Conservation (phyloP, 768 basidiomycete genomes). For the Kondoa subrosea region DNA sequence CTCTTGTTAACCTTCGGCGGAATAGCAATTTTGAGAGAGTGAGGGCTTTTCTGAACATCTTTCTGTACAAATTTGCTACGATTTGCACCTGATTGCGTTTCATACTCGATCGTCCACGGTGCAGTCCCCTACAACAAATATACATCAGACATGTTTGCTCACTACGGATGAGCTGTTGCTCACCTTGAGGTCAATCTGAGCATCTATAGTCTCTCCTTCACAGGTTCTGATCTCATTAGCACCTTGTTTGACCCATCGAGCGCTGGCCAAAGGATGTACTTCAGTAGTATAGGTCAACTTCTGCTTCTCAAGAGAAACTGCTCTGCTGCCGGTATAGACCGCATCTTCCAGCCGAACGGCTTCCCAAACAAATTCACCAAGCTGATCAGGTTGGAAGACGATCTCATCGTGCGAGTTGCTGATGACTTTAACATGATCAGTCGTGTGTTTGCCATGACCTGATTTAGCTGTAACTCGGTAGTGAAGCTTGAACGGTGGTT, state of each 20-base stretch:
- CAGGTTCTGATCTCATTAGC: conserved; percentile 41
- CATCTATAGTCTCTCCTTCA: conserved; percentile 41
- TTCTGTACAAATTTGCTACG: conserved; percentile 39
- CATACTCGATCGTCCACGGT: conserved; percentile 74
- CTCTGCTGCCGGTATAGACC: conserved; percentile 55
- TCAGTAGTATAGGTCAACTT: conserved; percentile 39
- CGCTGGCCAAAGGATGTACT: conserved; percentile 44
- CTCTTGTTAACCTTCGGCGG: conserved; percentile 19
- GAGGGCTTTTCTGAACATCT: conserved; percentile 17
- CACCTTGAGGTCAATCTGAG: conserved; percentile 68
- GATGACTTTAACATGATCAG: conserved; percentile 39
- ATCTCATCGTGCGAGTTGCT: conserved; percentile 59
- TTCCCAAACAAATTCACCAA: conserved; percentile 72
- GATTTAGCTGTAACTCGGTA: conserved; percentile 45
- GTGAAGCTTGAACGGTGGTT: conserved; percentile 69
- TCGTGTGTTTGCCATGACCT: conserved; percentile 42
- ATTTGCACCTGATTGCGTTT: conserved; percentile 39
- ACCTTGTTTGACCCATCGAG: conserved; percentile 32
- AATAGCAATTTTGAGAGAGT: conserved; percentile 23
- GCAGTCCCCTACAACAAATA: conserved; percentile 55
- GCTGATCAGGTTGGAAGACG: conserved; percentile 67
- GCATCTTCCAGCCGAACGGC: conserved; percentile 65
- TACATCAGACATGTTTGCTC: conserved; percentile 6
- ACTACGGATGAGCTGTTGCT: conserved; percentile 17
- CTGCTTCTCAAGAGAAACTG: conserved; percentile 57